Conservation (phyloP, 805 yeast genomes). For the Starmera quercuum region DNA sequence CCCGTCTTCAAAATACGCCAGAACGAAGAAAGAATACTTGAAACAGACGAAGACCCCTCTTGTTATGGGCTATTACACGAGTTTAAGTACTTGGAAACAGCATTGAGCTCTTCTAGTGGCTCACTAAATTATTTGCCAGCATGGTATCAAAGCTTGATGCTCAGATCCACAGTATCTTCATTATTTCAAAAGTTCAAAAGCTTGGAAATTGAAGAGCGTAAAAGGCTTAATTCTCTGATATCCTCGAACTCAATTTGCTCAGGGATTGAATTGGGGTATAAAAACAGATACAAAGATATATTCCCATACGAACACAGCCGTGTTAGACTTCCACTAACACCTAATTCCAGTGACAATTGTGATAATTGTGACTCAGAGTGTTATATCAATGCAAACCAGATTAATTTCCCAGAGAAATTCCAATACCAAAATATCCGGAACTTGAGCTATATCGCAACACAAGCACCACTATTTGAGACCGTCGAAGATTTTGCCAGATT, state of each 20-base stretch:
- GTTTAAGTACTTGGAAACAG: slow-evolving; percentile 9
- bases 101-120: slow-evolving; percentile 2
- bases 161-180: slow-evolving; percentile 16
- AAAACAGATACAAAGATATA: slow-evolving; percentile 84
- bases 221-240: slow-evolving; percentile 43
- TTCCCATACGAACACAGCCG: slow-evolving; percentile 83
- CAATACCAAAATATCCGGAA: slow-evolving; percentile 14
- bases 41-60: slow-evolving; percentile 10
- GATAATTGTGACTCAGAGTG: slow-evolving; percentile 27
- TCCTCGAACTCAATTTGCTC: slow-evolving; percentile 16
- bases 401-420: slow-evolving; percentile 22
- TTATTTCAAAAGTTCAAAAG: slow-evolving; percentile 46
- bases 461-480: slow-evolving; percentile 77
- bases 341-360: not conserved
- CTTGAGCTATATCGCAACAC: slow-evolving; percentile 69
- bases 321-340: slow-evolving; percentile 42
- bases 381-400: slow-evolving; percentile 85
- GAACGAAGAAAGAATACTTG: slow-evolving; percentile 41
- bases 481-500: slow-evolving; percentile 82
- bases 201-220: slow-evolving; percentile 64
- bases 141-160: slow-evolving; percentile 39
- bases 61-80: slow-evolving; percentile 9
- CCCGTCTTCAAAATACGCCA: slow-evolving; percentile 41
- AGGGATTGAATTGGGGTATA: slow-evolving; percentile 75
- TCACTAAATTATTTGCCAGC: slow-evolving; percentile 30